A percentile compares a stretch with the other conserved stretches of the same genome.
Evolutionary conservation across 768 basidiomycete species (phyloP).

Genomic region (Serpula lacrymans): DNA sequence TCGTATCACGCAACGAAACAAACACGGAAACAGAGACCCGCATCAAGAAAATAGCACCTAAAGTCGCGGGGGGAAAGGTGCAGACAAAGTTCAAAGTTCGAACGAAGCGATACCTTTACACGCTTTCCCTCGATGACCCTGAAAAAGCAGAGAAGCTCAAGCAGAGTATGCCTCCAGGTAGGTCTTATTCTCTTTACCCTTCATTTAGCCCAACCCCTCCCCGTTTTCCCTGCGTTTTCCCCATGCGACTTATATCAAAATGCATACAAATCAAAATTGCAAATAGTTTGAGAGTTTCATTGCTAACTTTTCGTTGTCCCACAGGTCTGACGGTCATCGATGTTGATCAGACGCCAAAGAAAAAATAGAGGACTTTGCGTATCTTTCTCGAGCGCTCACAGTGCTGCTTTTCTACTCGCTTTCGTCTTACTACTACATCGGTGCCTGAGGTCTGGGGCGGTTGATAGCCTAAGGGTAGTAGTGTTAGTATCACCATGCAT

Average conservation of each 20-base stretch:
- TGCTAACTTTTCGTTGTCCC: not conserved
- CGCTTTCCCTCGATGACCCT: constrained; percentile 91
- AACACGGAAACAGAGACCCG: constrained; percentile 74
- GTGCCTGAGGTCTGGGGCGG: constrained; percentile 4
- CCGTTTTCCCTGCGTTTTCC: constrained; percentile 1
- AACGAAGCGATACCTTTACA: constrained; percentile 96
- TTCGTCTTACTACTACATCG: constrained; percentile 2
- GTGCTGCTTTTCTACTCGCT: constrained; percentile 1
- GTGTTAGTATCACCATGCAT: too few relatives aligned
- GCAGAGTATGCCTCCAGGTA: constrained; percentile 93
- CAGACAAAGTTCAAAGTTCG: constrained; percentile 99
- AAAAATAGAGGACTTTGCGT: constrained; percentile 58
- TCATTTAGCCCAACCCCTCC: not conserved
- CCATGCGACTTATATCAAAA: too few relatives aligned
- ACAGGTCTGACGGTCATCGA: constrained; percentile 74
- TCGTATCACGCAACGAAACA: too few relatives aligned
- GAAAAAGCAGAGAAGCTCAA: constrained; percentile 99
- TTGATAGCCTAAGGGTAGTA: constrained; percentile 6
- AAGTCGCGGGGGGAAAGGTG: constrained; percentile 64
- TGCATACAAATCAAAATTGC: too few relatives aligned
- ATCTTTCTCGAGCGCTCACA: constrained; percentile 7
- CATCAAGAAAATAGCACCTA: constrained; percentile 90
- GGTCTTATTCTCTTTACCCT: constrained; percentile 20
- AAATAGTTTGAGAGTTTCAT: too few relatives aligned
- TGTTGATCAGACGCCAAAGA: constrained; percentile 65